phyloP scores from a whole-genome alignment of 805 yeast species.

The Jamesozyma rosinii region DNA sequence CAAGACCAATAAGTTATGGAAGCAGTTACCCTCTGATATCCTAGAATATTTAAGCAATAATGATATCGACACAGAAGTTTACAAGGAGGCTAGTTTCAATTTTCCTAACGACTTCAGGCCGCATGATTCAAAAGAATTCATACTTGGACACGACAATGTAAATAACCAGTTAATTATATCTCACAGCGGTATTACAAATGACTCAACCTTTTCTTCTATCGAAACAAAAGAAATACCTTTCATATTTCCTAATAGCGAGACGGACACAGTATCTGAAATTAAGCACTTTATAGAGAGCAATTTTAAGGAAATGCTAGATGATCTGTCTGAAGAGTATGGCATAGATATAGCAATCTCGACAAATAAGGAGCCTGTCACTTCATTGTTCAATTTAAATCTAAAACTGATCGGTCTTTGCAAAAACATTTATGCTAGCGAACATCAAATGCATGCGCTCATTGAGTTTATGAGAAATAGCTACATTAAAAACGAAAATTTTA shows the following conservation, averaged over 20 bases:
- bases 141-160: not conserved
- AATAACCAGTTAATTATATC: not conserved
- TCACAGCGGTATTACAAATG: not conserved
- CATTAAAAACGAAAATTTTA: conserved; percentile 1
- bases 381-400: not conserved
- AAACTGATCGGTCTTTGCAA: conserved; percentile 16
- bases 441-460: conserved; percentile 13
- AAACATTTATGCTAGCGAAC: conserved; percentile 11
- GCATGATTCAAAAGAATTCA: not conserved
- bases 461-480: conserved; percentile 7
- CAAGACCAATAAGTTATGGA: not conserved
- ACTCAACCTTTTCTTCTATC: not conserved
- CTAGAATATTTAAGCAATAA: not conserved
- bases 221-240: not conserved
- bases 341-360: conserved; percentile 2
- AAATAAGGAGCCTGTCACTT: not conserved
- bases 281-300: not conserved
- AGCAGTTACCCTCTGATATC: not conserved
- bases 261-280: not conserved
- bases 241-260: not conserved
- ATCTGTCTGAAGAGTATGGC: conserved; percentile 3
- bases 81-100: not conserved
- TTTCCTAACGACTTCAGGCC: not conserved
- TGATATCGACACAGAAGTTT: not conserved
- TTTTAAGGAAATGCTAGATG: not conserved